Base-by-base conservation (phyloP, 148 eudicot genomes). In the Cornus florida region DNA sequence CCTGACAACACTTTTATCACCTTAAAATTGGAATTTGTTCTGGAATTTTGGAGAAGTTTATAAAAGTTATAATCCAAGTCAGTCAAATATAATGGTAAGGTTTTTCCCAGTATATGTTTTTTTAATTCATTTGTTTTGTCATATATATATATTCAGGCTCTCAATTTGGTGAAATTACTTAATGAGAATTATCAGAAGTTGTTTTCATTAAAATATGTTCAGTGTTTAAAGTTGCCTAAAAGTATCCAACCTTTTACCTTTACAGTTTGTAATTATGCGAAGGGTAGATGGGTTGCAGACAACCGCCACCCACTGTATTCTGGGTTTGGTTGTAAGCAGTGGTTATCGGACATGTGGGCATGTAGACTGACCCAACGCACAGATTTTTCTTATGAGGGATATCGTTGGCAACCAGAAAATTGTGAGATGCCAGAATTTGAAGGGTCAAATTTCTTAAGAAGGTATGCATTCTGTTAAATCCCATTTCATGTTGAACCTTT, bases 281-380 rank as follows among this genome's bases (percentile, higher is more conserved):
- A 86, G 75, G 88, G 90, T 77, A 86, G 87, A 84, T 88, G 90
- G 90, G 79, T 88, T 70, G 77, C 75, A 57, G 88, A 84, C 48
- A 41, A 73, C 9, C 77, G 64, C 72, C 81, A 84, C 53, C 90
- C 88, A 13, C 66, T 88, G 72, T 88, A 88, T 80, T 88, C 88
- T 67, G 90, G 90, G 32, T 82, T 68, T 32, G 75, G 80, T 56
- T 88, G 90, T 46, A 88, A 88, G 87, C 87, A 77, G 75, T 88
- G 90, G 90, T 70, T 88, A 38, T 88, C 90, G 10, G 88, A 84
- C 68, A 88, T 88, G 90, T 88, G 90, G 90, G 88, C 90, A 39
- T 88, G 90, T 80, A 77, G 88, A 60, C 77, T 88, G 78, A 86
- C 87, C 0, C 84, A 83, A 68, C 85, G 90, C 38, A 82, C 87